Percentiles rank a stretch among this genome's conserved stretches.
Conservation (phyloP, 805 yeast genomes). For the Ogataea ganodermae region DNA sequence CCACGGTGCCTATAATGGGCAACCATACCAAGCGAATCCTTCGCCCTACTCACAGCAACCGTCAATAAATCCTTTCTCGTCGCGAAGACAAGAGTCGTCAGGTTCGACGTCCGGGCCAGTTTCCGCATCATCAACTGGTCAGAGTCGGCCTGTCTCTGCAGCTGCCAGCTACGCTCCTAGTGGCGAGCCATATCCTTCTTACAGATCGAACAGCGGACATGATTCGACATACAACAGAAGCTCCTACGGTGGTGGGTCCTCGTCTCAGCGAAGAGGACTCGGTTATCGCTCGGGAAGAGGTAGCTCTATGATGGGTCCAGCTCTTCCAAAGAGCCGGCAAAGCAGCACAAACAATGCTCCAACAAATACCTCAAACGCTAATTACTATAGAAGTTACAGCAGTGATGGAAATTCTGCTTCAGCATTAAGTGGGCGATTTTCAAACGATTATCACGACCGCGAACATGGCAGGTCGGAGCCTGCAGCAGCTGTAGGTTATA, state of each 20-base stretch:
- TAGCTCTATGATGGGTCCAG: slow-evolving; percentile 5
- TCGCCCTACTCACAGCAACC: slow-evolving; percentile 26
- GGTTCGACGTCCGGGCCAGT: slow-evolving; percentile 12
- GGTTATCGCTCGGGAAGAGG: slow-evolving; percentile 25
- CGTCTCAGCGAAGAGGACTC: slow-evolving; percentile 14
- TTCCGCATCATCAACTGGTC: slow-evolving; percentile 6
- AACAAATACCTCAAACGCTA: slow-evolving; percentile 4
- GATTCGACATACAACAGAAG: slow-evolving; percentile 16
- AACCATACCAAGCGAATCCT: slow-evolving; percentile 15
- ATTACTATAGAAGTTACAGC: slow-evolving; percentile 22
- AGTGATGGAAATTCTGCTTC: slow-evolving; percentile 16
- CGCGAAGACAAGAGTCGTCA: slow-evolving; percentile 28
- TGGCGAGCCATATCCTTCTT: slow-evolving; percentile 14
- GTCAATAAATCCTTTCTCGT: slow-evolving; percentile 33
- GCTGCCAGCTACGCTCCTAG: slow-evolving; percentile 4
- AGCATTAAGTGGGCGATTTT: slow-evolving; percentile 13
- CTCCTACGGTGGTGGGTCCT: slow-evolving; percentile 15
- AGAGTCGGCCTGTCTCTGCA: slow-evolving; percentile 3
- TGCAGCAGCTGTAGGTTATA: slow-evolving; percentile 3
- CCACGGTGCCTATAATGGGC: slow-evolving; percentile 14
- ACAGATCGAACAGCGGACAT: slow-evolving; percentile 18
- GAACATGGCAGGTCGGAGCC: slow-evolving; percentile 22
- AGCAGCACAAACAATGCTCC: slow-evolving; percentile 5
- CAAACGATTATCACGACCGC: slow-evolving; percentile 21
- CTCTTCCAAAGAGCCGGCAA: slow-evolving; percentile 10